Conservation (phyloP, 2,329 filamentous ascomycete genomes). For the Curvularia spicifera region DNA sequence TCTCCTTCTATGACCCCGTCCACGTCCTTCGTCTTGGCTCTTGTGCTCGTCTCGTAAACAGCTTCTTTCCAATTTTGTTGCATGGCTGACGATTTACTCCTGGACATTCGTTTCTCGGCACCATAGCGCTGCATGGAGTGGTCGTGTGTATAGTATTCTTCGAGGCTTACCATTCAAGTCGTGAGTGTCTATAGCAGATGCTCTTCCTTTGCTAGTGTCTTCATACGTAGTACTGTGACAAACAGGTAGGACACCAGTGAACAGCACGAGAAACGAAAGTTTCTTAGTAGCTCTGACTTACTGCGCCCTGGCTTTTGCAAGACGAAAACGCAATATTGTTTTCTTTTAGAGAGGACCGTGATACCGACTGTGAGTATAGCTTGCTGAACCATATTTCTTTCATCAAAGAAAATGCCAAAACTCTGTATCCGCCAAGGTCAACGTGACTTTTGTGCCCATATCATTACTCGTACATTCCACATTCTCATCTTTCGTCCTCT, state of each 20-base stretch:
- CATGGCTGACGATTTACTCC: not conserved
- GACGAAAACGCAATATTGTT: not conserved
- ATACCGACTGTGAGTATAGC: not conserved
- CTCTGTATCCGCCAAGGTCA: not conserved
- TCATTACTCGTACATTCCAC: not conserved
- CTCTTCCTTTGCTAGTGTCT: not conserved
- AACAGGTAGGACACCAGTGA: not conserved
- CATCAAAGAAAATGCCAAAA: not conserved
- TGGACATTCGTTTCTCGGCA: not conserved
- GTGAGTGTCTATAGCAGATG: not conserved
- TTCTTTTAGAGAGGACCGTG: not conserved
- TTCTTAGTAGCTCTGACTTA: not conserved
- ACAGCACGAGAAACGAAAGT: not conserved
- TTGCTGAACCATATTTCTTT: not conserved
- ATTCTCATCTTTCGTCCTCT: not conserved
- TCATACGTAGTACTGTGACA: not conserved
- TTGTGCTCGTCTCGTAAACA: too few relatives aligned
- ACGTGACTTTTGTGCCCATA: not conserved
- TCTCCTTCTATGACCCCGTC: not conserved
- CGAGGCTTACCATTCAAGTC: not conserved
- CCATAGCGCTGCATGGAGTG: not conserved
- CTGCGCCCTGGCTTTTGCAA: not conserved
- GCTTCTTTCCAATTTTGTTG: conserved; percentile 3
- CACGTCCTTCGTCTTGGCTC: not conserved
- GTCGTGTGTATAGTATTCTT: not conserved